Conservation (phyloP, 2,329 filamentous ascomycete genomes). For the Diaporthe eres region DNA sequence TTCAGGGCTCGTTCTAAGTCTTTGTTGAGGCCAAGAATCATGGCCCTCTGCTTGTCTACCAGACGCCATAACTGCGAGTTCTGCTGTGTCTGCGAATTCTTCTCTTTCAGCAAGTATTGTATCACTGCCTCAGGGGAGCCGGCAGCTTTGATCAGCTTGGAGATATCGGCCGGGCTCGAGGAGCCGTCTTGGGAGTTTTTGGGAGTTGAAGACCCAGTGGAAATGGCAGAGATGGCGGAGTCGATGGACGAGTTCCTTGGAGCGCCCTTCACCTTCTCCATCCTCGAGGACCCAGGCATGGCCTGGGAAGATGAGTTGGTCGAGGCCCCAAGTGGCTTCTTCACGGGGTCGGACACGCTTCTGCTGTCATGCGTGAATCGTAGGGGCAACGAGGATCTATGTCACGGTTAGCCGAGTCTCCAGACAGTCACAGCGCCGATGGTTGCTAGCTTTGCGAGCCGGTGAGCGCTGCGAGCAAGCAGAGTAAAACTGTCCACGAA, state of each 20-base stretch:
- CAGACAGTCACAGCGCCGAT: slow-evolving; percentile 7
- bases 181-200: slow-evolving; percentile 71
- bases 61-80: slow-evolving; percentile 95
- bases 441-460: neutral
- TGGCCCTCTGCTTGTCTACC: slow-evolving; percentile 94
- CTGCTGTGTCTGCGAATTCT: slow-evolving; percentile 88
- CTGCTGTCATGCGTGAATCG: slow-evolving; percentile 64
- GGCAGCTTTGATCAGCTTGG: slow-evolving; percentile 83
- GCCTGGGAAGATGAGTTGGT: slow-evolving; percentile 54
- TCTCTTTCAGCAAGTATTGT: slow-evolving; percentile 90
- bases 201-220: slow-evolving; percentile 70
- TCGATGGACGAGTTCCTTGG: slow-evolving; percentile 91
- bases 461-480: neutral
- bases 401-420: slow-evolving; percentile 28
- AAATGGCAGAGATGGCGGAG: slow-evolving; percentile 87
- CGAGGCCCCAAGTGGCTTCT: slow-evolving; percentile 59
- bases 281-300: slow-evolving; percentile 64
- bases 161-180: slow-evolving; percentile 80
- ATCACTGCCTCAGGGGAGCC: slow-evolving; percentile 93
- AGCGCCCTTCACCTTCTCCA: slow-evolving; percentile 55
- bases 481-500: slow-evolving; percentile 46
- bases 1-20: slow-evolving; percentile 92
- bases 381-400: slow-evolving; percentile 49
- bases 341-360: slow-evolving; percentile 59
- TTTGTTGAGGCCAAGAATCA: slow-evolving; percentile 94